Conservation (phyloP, 78 protist species). For the Reticulomyxa filosa region DNA sequence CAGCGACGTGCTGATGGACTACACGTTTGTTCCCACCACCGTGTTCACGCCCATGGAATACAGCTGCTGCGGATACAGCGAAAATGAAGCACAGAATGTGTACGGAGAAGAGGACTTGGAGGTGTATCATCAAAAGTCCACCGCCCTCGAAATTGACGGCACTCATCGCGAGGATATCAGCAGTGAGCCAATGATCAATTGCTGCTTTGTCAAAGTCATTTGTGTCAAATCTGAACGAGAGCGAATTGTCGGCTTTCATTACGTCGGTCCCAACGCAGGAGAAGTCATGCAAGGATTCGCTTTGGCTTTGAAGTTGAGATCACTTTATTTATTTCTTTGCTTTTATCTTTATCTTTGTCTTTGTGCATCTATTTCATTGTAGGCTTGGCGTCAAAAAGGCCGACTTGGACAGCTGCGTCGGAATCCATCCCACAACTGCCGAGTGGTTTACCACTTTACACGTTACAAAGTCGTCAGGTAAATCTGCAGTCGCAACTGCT, state of each 20-base stretch:
- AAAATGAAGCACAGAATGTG: slow-evolving; percentile 48
- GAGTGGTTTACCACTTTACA: slow-evolving; percentile 48
- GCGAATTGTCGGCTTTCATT: slow-evolving; percentile 56
- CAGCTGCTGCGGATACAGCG: slow-evolving; percentile 52
- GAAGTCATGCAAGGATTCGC: slow-evolving; percentile 69
- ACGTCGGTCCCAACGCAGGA: slow-evolving; percentile 70
- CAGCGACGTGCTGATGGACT: slow-evolving; percentile 19
- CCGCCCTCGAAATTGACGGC: too few relatives aligned
- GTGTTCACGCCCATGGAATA: slow-evolving; percentile 87
- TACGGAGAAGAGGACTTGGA: slow-evolving; percentile 56
- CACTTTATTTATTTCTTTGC: too few relatives aligned
- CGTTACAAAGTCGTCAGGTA: slow-evolving; percentile 39
- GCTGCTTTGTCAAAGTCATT: too few relatives aligned
- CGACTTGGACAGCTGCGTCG: slow-evolving; percentile 58
- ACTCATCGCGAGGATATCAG: too few relatives aligned
- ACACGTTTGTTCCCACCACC: slow-evolving; percentile 61
- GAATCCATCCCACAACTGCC: slow-evolving; percentile 77
- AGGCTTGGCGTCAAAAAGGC: too few relatives aligned
- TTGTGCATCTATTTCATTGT: too few relatives aligned
- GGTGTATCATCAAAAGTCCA: slow-evolving; percentile 35
- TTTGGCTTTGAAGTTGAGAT: slow-evolving; percentile 24
- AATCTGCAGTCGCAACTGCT: slow-evolving; percentile 25
- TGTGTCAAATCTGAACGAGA: slow-evolving; percentile 10
- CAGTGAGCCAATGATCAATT: too few relatives aligned
- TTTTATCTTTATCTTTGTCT: too few relatives aligned